phyloP scores from a whole-genome alignment of 305 asterid species.

The Rubia peregrina region DNA sequence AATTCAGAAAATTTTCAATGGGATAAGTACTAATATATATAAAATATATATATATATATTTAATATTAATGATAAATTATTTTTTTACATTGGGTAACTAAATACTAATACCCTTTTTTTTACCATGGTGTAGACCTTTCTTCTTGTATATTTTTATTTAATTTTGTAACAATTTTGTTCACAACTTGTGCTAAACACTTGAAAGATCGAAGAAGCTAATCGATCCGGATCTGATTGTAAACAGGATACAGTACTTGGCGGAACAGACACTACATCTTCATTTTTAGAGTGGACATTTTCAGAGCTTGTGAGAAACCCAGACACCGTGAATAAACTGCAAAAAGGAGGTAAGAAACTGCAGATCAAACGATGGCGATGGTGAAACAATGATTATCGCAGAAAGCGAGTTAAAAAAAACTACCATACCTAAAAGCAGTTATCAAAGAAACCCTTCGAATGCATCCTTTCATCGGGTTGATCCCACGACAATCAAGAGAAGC shows the following conservation, averaged over 20 bases:
- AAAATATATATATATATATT: too few relatives aligned
- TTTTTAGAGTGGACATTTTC: neutral
- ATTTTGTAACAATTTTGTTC: too few relatives aligned
- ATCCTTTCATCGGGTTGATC: neutral
- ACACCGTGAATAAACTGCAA: neutral
- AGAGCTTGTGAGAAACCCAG: neutral
- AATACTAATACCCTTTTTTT: too few relatives aligned
- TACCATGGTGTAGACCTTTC: too few relatives aligned
- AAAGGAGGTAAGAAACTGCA: neutral
- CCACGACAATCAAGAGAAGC: neutral
- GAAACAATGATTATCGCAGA: neutral
- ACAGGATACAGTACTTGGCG: neutral
- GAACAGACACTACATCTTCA: neutral
- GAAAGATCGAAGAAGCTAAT: too few relatives aligned
- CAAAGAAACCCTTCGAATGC: neutral
- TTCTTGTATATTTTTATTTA: too few relatives aligned
- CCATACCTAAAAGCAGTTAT: slow-evolving; percentile 1
- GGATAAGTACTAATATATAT: too few relatives aligned
- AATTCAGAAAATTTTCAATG: too few relatives aligned
- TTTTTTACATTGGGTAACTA: too few relatives aligned
- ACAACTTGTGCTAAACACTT: too few relatives aligned
- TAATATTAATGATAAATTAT: too few relatives aligned
- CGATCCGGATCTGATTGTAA: neutral
- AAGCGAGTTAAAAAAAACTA: neutral
- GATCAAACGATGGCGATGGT: neutral